Evolutionary conservation across 192 early-diverging fungal species (phyloP).

Genomic region (Thamnidium elegans): DNA sequence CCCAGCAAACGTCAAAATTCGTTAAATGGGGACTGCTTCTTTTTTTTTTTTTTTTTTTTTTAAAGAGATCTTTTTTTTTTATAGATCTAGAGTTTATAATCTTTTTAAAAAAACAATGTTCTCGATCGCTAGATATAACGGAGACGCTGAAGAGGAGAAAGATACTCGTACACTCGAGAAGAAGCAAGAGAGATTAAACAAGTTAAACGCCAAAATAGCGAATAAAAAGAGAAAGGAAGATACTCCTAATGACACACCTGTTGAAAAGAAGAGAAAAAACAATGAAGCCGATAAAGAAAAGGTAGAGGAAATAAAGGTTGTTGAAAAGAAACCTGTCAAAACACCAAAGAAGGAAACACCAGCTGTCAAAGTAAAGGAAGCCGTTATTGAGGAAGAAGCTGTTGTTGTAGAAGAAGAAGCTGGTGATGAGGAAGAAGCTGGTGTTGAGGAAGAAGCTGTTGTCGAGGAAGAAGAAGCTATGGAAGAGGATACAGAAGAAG

Average conservation of each 20-base stretch:
- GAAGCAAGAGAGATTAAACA: constrained; percentile 37
- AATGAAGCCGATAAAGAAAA: not conserved
- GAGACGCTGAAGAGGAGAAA: constrained; percentile 23
- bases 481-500: constrained; percentile 14
- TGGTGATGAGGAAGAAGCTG: constrained; percentile 1
- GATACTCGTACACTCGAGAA: constrained; percentile 27
- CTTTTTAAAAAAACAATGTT: constrained; percentile 24
- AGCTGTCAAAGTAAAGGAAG: constrained; percentile 30
- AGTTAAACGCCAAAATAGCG: constrained; percentile 37
- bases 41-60: too few species aligned
- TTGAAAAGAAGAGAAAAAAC: not conserved
- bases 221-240: constrained; percentile 38
- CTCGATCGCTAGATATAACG: constrained; percentile 31
- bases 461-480: not conserved
- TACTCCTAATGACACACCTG: not conserved
- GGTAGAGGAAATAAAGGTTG: constrained; percentile 25
- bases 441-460: not conserved
- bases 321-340: constrained; percentile 21
- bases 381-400: constrained; percentile 5
- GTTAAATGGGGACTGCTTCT: too few species aligned
- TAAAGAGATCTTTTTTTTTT: too few species aligned
- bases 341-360: constrained; percentile 29
- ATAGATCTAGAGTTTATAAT: too few species aligned
- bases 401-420: not conserved
- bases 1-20: too few species aligned